Percentiles rank a stretch among this genome's conserved stretches.
These are phyloP conservation scores for Xylaria sp. DNA, from an alignment of 2,329 filamentous ascomycete species.

Conservation along the genomic window DNA sequence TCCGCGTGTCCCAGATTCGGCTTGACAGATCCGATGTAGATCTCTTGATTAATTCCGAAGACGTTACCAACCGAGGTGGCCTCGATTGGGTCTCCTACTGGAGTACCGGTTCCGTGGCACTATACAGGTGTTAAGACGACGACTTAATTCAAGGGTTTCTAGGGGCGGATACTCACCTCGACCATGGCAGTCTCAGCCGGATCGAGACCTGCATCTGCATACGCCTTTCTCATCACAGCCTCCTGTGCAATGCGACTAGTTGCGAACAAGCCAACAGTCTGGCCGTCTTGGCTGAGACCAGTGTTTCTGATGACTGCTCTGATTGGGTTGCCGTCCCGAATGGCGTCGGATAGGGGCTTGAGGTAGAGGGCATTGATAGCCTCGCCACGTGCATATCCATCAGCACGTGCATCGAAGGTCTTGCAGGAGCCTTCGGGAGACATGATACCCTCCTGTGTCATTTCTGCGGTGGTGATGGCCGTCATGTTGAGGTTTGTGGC, in stretches of 20 bases:
- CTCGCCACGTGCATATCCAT: constrained; percentile 49
- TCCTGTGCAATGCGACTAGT: constrained; percentile 23
- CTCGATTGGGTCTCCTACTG: constrained; percentile 34
- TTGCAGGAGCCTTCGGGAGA: no score
- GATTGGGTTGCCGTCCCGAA: constrained; percentile 43
- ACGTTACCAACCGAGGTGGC: constrained; percentile 28
- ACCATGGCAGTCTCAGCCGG: no score
- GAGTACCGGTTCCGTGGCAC: constrained; percentile 27
- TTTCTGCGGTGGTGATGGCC: no score
- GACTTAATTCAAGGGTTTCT: no score
- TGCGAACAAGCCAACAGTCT: constrained; percentile 24
- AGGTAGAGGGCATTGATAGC: constrained; percentile 41
- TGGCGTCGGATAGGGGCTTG: constrained; percentile 42
- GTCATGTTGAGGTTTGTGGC: constrained; percentile 9
- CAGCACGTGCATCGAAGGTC: constrained; percentile 36
- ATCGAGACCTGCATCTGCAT: constrained; percentile 16
- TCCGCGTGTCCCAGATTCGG: constrained; percentile 40
- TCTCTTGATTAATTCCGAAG: constrained; percentile 19
- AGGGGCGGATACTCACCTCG: no score
- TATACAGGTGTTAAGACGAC: not conserved
- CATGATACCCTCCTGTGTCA: no score
- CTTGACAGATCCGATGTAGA: constrained; percentile 25
- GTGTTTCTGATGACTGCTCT: constrained; percentile 37
- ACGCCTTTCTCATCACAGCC: constrained; percentile 19
- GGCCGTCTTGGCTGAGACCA: constrained; percentile 40